Base-by-base conservation (phyloP, 176 grass and related monocot species). In the Raddia distichophylla region DNA sequence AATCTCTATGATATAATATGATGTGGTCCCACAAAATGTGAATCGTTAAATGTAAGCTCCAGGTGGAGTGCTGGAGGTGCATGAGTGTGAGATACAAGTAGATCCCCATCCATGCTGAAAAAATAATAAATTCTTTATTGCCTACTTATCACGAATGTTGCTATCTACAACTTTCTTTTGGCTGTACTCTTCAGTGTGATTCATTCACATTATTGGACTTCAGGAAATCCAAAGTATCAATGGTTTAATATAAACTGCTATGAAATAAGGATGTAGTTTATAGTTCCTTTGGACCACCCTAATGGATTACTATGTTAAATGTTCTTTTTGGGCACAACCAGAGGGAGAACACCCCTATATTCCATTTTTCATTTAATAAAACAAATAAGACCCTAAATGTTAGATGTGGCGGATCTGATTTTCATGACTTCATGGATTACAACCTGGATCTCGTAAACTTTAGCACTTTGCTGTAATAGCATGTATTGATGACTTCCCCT, bases 401-500 rank as follows among this genome's bases (percentile, higher is more conserved):
- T 8, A 56, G 57, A 44, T 42, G 43, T 3, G 52, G 37, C 47
- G 14, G 52, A 77, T 54, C 34, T 1, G 59, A 6, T 70, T 71
- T 82, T 82, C 2, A 15, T 77, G 48, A 63, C 27, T 71, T 71
- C 52, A 62, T 87, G 71, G 70, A 62, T 43, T 43, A 56, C 60
- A 54, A 64, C 49, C 47, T 14, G 37, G 7, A 16, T 66, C 44
- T 87, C 55, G 60, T 16, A 71, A 52, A 19, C 13, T 8, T 44
- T 58, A 1, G 55, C 14, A 18, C 11, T 75, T 32, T 48, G 10
- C 27, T 70, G 42, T 6, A 54, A 64, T 67, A 64, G 1, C 48
- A 33, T 79, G 19, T 58, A 67, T 72, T 69, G 46, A 71, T 64
- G 14, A 33, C 45, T 69, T 71, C 40, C 27, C 27, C 27, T 27